Base-by-base conservation (phyloP, 352 stramenopile genomes). In the Phytophthora palmivora region DNA sequence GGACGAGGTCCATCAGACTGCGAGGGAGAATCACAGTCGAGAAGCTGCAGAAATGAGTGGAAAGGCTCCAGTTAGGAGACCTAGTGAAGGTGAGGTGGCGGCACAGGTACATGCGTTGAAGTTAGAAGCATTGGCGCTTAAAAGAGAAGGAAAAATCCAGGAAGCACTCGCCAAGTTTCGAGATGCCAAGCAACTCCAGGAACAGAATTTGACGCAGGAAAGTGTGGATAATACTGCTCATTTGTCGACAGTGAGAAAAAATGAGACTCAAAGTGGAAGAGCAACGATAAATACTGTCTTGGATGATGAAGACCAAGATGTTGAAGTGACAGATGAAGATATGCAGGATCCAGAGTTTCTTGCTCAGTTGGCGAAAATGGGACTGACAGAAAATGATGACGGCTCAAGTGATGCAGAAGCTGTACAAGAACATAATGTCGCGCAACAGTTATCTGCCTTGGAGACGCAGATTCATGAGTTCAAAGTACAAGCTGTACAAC, bases 311-410 rank as follows among this genome's bases (percentile, higher is more conserved):
- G 68, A 79, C 11, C 26, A 68, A 16, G 58, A 78, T 19, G 64
- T 91, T 11, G 73, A 92, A 54, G 81, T 92, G 30, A 92, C 85
- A 15, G 85, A 92, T 15, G 82, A 90, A 34, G 85, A 94, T 38
- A 89, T 94, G 82, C 43, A 80, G 24, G 70, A 94, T 38, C 85
- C 85, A 2, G 79, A 84, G 28, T 91, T 79, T 62, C 60, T 91
- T 24, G 70, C 83, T 15, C 78, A 92, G 56, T 56, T 94, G 11
- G 72, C 70, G 14, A 56, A 52, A 14, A 70, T 92, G 48, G 79
- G 84, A 9, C 58, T 88, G 30, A 59, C 58, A 7, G 52, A 64
- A 2, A 26, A 76, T 45, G n/a, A 26, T 14, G 36, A 16, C 9
- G 36, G 33, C 4, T 34, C 16, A 32, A 36, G 6, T 39, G 32